Conservation (phyloP, 805 yeast species). For the Torulaspora franciscae region DNA sequence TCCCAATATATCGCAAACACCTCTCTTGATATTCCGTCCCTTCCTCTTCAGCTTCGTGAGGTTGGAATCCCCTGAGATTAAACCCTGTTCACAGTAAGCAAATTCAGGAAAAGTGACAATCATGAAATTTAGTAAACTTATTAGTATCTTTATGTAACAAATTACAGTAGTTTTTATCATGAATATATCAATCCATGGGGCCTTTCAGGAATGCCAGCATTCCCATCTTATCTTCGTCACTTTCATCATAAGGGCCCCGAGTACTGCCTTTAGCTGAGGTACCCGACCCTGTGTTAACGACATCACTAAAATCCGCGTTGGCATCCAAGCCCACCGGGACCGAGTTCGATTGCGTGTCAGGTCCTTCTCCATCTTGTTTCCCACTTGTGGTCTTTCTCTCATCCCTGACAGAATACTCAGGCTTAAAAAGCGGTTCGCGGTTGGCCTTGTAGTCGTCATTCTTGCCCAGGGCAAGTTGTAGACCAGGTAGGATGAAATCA, state of each 20-base stretch:
- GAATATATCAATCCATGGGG: conserved; percentile 6
- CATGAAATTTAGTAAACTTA: background rate
- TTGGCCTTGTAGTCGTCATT: background rate
- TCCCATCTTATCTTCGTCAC: conserved; percentile 20
- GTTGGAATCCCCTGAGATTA: too few relatives aligned
- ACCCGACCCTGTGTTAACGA: conserved; percentile 1
- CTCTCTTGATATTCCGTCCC: too few relatives aligned
- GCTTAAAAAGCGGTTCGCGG: conserved; percentile 5
- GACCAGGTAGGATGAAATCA: conserved; percentile 26
- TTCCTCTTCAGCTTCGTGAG: background rate
- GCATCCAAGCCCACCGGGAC: background rate
- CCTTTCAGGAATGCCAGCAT: conserved; percentile 30
- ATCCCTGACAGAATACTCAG: conserved; percentile 7
- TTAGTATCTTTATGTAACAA: background rate
- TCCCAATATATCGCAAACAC: background rate
- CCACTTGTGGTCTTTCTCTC: background rate
- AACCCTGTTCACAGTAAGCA: too few relatives aligned
- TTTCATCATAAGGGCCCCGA: background rate
- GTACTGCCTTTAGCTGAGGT: background rate
- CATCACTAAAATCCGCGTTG: conserved; percentile 13
- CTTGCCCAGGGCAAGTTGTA: conserved; percentile 15
- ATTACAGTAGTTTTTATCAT: background rate
- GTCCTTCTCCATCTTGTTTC: background rate
- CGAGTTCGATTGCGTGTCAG: background rate
- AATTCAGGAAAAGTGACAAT: too few relatives aligned